Evolutionary conservation across 768 basidiomycete species (phyloP).

Genomic region (Termitomyces sp.): DNA sequence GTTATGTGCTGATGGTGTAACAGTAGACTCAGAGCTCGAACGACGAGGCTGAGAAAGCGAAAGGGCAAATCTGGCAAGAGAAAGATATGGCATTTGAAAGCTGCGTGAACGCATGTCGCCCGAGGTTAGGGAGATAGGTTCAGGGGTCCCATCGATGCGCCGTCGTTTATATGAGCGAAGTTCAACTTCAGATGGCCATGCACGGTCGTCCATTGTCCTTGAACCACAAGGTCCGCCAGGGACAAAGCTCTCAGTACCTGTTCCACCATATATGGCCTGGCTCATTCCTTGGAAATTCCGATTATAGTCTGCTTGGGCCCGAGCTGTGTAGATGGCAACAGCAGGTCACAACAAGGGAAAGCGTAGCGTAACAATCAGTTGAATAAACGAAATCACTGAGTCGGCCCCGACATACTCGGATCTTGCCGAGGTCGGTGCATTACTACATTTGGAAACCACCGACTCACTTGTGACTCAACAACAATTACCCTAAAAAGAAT

Average conservation of each 20-base stretch:
- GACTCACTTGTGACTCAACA: neutral
- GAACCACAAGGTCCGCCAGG: slow-evolving; percentile 14
- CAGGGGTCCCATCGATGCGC: neutral
- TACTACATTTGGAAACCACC: neutral
- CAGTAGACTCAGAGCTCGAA: slow-evolving; percentile 12
- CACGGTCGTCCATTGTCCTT: slow-evolving; percentile 13
- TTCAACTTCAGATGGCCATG: slow-evolving; percentile 6
- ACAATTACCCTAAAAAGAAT: too few species aligned
- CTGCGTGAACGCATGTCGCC: slow-evolving; percentile 13
- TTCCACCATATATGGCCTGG: neutral
- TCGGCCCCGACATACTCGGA: slow-evolving; percentile 2
- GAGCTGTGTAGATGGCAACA: neutral
- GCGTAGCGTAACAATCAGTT: neutral
- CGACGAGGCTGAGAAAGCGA: slow-evolving; percentile 7
- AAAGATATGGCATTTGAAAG: neutral
- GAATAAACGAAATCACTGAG: neutral
- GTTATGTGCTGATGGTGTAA: neutral
- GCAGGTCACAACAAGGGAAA: neutral
- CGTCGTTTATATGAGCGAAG: slow-evolving; percentile 10
- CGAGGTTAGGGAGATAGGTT: slow-evolving; percentile 1
- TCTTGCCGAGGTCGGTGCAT: slow-evolving; percentile 1
- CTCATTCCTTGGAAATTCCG: neutral
- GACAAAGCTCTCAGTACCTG: slow-evolving; percentile 8
- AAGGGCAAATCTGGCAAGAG: slow-evolving; percentile 7
- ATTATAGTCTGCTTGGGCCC: neutral